phyloP scores from a whole-genome alignment of 257 asterid genomes.

The Ligustrum vulgare region DNA sequence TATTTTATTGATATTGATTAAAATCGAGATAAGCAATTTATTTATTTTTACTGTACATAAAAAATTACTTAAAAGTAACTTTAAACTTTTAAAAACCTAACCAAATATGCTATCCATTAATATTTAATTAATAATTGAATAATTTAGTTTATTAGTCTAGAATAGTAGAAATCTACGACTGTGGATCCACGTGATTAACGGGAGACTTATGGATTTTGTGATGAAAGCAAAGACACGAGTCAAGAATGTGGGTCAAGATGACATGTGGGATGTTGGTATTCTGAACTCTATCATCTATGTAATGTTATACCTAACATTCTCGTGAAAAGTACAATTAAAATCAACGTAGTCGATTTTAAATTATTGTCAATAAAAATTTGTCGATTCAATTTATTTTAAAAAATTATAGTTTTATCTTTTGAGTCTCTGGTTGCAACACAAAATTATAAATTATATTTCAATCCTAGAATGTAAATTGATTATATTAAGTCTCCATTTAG shows the following conservation, averaged over 20 bases:
- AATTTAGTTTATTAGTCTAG: not conserved
- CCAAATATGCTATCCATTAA: not conserved
- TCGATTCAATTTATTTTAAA: too few species aligned
- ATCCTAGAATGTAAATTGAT: too few species aligned
- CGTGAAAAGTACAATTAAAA: not conserved
- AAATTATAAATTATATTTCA: too few species aligned
- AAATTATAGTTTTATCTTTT: not conserved
- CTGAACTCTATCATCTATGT: too few species aligned
- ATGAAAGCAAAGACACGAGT: not conserved
- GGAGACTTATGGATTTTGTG: not conserved
- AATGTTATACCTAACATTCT: not conserved
- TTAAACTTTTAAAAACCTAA: not conserved
- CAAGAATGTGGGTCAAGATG: not conserved
- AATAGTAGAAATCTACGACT: not conserved
- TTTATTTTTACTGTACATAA: not conserved
- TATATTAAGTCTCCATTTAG: too few species aligned
- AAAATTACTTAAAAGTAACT: too few species aligned
- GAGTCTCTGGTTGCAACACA: not conserved
- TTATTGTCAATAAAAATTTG: not conserved
- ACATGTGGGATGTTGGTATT: slow-evolving; percentile 1
- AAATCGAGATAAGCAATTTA: too few species aligned
- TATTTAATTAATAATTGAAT: too few species aligned
- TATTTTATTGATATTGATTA: too few species aligned
- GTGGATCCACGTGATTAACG: not conserved
- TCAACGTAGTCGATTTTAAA: too few species aligned